phyloP scores from a whole-genome alignment of 2,329 filamentous ascomycete genomes.

The Paracoccidioides brasiliensis region DNA sequence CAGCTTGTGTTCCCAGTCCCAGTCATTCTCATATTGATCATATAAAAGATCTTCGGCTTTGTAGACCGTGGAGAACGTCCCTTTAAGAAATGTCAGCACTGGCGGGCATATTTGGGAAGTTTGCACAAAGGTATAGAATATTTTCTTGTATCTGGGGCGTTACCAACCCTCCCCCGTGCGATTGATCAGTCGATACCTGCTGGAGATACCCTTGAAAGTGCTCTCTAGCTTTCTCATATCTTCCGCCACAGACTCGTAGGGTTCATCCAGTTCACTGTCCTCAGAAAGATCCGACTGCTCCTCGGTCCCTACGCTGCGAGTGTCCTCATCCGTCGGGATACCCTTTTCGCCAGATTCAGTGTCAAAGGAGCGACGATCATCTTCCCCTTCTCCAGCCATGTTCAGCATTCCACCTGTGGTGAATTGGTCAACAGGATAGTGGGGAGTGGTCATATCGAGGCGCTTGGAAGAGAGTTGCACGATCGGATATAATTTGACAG shows the following conservation, averaged over 20 bases:
- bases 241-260: conserved; percentile 48
- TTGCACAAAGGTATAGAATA: conserved; percentile 5
- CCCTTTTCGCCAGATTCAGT: neutral
- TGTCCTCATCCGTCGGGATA: conserved; percentile 18
- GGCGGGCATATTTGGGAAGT: no score
- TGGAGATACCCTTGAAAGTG: conserved; percentile 70
- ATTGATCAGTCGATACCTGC: conserved; percentile 82
- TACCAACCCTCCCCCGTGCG: conserved; percentile 80
- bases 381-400: conserved; percentile 22
- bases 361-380: conserved; percentile 3
- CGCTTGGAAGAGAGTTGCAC: no score
- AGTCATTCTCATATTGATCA: conserved; percentile 68
- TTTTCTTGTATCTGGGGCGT: neutral
- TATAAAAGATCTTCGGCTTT: conserved; percentile 92
- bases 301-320: conserved; percentile 4
- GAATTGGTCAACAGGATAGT: neutral
- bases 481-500: neutral
- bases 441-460: neutral
- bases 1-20: conserved; percentile 58
- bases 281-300: conserved; percentile 14
- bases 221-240: conserved; percentile 80
- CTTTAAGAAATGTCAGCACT: conserved; percentile 33
- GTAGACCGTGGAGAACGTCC: conserved; percentile 97
- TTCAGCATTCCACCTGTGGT: conserved; percentile 12
- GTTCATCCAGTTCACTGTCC: conserved; percentile 22